Conservation (phyloP, 2,329 filamentous ascomycete species). For the Gyromitra esculenta region DNA sequence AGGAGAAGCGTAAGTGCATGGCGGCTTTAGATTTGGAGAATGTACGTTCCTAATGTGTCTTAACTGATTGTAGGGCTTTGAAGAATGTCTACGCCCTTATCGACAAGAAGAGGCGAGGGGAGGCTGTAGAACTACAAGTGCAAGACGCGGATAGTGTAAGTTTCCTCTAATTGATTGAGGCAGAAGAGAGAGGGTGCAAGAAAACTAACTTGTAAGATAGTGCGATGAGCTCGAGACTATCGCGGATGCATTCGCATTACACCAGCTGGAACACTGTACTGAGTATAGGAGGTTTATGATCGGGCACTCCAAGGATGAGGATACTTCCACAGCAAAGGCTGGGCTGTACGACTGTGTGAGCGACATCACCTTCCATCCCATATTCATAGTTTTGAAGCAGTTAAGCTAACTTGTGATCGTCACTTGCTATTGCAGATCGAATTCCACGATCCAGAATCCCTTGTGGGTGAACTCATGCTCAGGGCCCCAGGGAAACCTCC, state of each 20-base stretch:
- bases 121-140: constrained; percentile 35
- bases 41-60: constrained; percentile 5
- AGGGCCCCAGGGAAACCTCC: constrained; percentile 26
- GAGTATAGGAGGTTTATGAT: constrained; percentile 52
- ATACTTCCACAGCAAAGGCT: constrained; percentile 30
- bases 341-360: constrained; percentile 49
- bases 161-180: not conserved
- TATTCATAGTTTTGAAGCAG: not conserved
- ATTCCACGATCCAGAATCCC: constrained; percentile 50
- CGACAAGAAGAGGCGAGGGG: constrained; percentile 36
- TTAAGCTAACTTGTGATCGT: not conserved
- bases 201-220: constrained; percentile 26
- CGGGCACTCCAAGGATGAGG: constrained; percentile 48
- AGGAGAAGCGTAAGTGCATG: constrained; percentile 26
- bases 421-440: constrained; percentile 44
- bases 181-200: not conserved
- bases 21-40: not conserved
- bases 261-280: constrained; percentile 49
- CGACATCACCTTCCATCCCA: not conserved
- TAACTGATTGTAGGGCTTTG: constrained; percentile 18
- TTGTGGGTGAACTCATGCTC: constrained; percentile 43
- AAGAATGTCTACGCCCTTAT: constrained; percentile 31
- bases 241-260: constrained; percentile 49
- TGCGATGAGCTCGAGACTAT: constrained; percentile 48
- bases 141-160: constrained; percentile 41